Evolutionary conservation across 768 basidiomycete species (phyloP).

Genomic region (Gloeopeniophorella convolvens): DNA sequence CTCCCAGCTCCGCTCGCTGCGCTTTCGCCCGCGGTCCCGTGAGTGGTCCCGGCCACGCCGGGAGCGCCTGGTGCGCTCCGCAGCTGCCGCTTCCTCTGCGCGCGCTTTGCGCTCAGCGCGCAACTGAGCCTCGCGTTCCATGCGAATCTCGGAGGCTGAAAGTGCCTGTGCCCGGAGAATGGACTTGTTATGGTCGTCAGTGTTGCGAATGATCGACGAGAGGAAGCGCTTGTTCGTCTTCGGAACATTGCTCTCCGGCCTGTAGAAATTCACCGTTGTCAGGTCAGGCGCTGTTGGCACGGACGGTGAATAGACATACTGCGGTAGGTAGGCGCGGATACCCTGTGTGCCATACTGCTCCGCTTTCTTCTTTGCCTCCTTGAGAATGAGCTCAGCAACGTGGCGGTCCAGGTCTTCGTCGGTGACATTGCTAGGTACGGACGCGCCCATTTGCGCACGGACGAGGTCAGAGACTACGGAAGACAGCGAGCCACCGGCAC

Average conservation of each 20-base stretch:
- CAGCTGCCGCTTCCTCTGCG: constrained; percentile 71
- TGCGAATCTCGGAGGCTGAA: constrained; percentile 68
- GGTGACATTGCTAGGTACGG: constrained; percentile 49
- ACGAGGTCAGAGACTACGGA: constrained; percentile 81
- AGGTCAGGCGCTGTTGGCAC: neutral
- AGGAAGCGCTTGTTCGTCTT: constrained; percentile 80
- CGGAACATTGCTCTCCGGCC: constrained; percentile 66
- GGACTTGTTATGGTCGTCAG: constrained; percentile 93
- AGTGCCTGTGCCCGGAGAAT: constrained; percentile 66
- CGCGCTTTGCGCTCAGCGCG: constrained; percentile 53
- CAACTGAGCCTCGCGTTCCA: constrained; percentile 60
- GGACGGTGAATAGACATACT: constrained; percentile 31
- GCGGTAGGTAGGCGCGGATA: constrained; percentile 68
- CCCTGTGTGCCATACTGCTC: constrained; percentile 72
- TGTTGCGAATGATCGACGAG: constrained; percentile 81
- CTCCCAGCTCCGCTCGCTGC: constrained; percentile 47
- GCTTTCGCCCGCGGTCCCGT: constrained; percentile 43
- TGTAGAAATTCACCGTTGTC: constrained; percentile 24
- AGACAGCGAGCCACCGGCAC: constrained; percentile 63
- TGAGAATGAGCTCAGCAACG: constrained; percentile 86
- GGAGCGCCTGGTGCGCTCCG: constrained; percentile 46
- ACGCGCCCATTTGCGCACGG: constrained; percentile 68
- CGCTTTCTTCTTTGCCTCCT: constrained; percentile 90
- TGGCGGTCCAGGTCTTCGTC: constrained; percentile 89
- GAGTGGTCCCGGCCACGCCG: constrained; percentile 34